Evolutionary conservation across 768 basidiomycete genomes (phyloP), one percentile per base, ranked within the genome.

Genomic region (Tylopilus intermedius): DNA sequence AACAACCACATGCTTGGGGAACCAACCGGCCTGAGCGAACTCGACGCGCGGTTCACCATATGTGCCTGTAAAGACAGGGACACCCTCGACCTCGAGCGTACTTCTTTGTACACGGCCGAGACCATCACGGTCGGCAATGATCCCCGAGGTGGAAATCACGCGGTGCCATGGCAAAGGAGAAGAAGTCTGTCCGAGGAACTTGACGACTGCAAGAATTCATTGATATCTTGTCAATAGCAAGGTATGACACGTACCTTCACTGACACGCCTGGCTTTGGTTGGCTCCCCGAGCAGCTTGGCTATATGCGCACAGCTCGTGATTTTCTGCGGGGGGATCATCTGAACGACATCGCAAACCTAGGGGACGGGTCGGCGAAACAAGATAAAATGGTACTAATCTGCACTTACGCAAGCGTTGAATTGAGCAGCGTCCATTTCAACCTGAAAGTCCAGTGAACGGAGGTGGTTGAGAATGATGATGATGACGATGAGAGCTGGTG

Each of bases 151-250:
- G 2, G 79, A 76, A 10, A 90, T 72, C 8, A 91, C 86, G 11
- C 89, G 81, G 55, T 90, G 79, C 89, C 88, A 92, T 1, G 88
- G 88, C 3, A 89, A 79, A 21, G 82, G 78, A 2, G 84, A 83
- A 44, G 75, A 74, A 1, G 77, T 72, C 40, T 76, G 76, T 0
- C 79, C 76, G 9, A 90, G 72, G 59, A 81, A 84, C 59, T 87
- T 90, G 43, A 90, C 76, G 26, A 88, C 88, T 91, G 15, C 41
- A 38, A 26, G 54, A 30, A 18, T 24, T 22, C 3, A 24, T 45
- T 43, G n/a, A 2, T 5, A 21, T 7, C 4, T 18, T 22, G 32
- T 24, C 22, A 8, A 24, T 15, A 21, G 24, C 18, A 43, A 15
- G 18, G 13, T 30, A 26, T 45, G 32, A 15, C 13, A 14, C 71